Base-by-base conservation (phyloP, 805 yeast species). In the Metschnikowia lachancei region DNA sequence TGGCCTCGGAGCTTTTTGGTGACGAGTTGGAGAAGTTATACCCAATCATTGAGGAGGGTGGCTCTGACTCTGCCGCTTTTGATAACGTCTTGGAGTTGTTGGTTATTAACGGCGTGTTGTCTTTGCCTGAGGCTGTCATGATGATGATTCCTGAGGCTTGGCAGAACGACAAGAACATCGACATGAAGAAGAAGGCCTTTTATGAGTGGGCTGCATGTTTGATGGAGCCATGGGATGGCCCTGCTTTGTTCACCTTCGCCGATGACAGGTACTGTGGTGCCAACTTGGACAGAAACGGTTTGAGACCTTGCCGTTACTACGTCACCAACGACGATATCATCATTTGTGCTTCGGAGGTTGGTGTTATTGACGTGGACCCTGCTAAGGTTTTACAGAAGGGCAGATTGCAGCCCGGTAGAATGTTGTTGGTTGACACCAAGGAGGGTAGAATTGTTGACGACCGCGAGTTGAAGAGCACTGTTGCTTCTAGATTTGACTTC, bases 141-240 rank as follows among this genome's bases (percentile, higher is more conserved):
- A 69, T 92, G 66, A 76, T 94, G 76, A 92, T 94, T 50, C 99
- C 99, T 30, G 99, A 92, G 70, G 97, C 98, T 4, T 90, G 97
- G 94, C 97, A 92, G 69, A 86, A 87, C 64, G 94, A 91, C 68
- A 67, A 69, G 45, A 67, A 78, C 53, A 90, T 92, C 86, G 97
- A 92, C 66, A 88, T 95, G 46, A 84, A 86, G 66, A 87, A 91
- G 72, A 82, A 79, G 59, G 97, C 98, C 0, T 92, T 95, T 69
- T 92, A 92, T 72, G 97, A 94, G 67, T 92, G 98, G 98, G 98
- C 97, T 39, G 96, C 98, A 11, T 90, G 97, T 71, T 72, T 92
- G 55, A 94, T 94, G 97, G 99, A 92, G 73, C 98, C 98, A 8
- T 92, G 99, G 99, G 99, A 92, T 71, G 99, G 99, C 55, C 99